Conservation (phyloP, 495 filamentous ascomycete genomes). For the Oleoguttula mirabilis region DNA sequence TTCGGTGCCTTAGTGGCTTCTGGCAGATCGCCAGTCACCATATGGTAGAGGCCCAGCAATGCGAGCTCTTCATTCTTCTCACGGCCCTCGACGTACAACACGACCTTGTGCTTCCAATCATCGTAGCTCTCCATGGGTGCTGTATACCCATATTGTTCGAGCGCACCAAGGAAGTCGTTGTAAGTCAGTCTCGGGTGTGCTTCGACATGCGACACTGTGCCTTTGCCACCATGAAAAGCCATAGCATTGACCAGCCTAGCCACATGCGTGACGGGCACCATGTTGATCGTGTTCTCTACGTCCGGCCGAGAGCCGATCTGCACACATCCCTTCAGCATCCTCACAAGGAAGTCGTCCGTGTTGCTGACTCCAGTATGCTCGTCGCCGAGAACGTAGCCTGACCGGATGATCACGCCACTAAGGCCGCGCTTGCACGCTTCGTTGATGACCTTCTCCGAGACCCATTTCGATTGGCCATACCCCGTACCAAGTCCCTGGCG, state of each 20-base stretch:
- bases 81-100: constrained; percentile 28
- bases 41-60: constrained; percentile 79
- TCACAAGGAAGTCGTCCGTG: constrained; percentile 86
- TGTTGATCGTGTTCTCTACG: constrained; percentile 82
- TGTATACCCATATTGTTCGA: constrained; percentile 67
- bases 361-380: constrained; percentile 52
- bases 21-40: constrained; percentile 68
- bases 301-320: constrained; percentile 61
- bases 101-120: constrained; percentile 28
- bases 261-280: constrained; percentile 80
- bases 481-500: constrained; percentile 60
- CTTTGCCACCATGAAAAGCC: constrained; percentile 45
- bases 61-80: constrained; percentile 48
- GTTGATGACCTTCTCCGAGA: constrained; percentile 64
- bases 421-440: constrained; percentile 72
- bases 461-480: constrained; percentile 89
- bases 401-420: constrained; percentile 61
- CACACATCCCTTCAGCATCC: constrained; percentile 79
- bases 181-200: constrained; percentile 68
- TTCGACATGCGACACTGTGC: constrained; percentile 61
- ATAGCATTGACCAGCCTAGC: constrained; percentile 63
- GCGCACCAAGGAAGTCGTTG: constrained; percentile 59
- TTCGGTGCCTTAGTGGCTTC: constrained; percentile 66
- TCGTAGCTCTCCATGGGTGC: constrained; percentile 57
- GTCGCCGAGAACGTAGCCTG: constrained; percentile 79